A percentile compares a stretch with the other conserved stretches of the same genome.
Evolutionary conservation across 2,329 filamentous ascomycete genomes (phyloP).

Genomic region (Esteya vermicola): DNA sequence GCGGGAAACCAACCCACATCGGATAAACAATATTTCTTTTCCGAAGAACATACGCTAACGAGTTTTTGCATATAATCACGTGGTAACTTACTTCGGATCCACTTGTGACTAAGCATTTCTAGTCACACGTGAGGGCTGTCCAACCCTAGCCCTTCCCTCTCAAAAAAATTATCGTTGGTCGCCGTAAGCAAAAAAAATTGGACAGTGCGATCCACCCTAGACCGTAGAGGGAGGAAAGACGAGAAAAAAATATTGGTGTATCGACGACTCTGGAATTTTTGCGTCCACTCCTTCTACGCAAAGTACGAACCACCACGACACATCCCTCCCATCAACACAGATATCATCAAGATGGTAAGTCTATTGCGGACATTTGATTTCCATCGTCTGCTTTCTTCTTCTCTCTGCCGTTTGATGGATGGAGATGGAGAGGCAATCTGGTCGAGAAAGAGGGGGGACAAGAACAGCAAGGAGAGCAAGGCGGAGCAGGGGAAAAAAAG

Average conservation of each 20-base stretch:
- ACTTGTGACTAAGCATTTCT: not conserved
- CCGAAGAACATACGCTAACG: not conserved
- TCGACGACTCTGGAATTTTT: slow-evolving; percentile 3
- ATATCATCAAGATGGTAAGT: slow-evolving; percentile 13
- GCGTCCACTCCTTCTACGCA: slow-evolving; percentile 4
- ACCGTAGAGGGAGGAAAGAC: not conserved
- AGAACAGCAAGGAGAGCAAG: too few relatives aligned
- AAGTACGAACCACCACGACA: slow-evolving; percentile 5
- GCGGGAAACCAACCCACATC: not conserved
- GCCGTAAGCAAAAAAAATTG: slow-evolving; percentile 3
- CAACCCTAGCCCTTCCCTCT: slow-evolving; percentile 10
- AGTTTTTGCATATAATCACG: not conserved
- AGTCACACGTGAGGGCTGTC: slow-evolving; percentile 4
- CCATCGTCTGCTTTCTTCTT: too few relatives aligned
- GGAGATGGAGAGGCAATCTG: not conserved
- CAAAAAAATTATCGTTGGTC: slow-evolving; percentile 3
- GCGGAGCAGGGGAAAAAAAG: too few relatives aligned
- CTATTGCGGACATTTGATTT: not conserved
- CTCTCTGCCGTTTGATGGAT: too few relatives aligned
- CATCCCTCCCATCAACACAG: slow-evolving; percentile 5
- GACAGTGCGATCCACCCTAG: slow-evolving; percentile 4
- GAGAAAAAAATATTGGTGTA: slow-evolving; percentile 10
- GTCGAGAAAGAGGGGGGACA: too few relatives aligned
- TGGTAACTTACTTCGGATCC: too few relatives aligned
- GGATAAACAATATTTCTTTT: slow-evolving; percentile 5